A percentile compares a stretch with the other conserved stretches of the same genome.
Evolutionary conservation across 2,329 filamentous ascomycete species (phyloP).

Genomic region (Trichoderma arundinaceum): DNA sequence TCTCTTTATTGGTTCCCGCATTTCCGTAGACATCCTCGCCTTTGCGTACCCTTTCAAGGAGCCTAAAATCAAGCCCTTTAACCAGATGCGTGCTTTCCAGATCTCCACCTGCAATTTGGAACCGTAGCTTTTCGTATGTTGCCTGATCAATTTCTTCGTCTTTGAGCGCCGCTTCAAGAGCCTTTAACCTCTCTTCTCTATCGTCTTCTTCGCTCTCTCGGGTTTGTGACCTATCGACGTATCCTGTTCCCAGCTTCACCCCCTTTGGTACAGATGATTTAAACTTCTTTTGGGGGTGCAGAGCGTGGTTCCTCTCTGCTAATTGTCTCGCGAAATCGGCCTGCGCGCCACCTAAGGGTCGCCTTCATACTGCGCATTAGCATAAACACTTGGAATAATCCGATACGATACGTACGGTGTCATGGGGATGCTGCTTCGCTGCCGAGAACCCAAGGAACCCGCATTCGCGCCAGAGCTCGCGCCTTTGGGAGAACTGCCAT

Average conservation of each 20-base stretch:
- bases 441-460: slow-evolving; percentile 73
- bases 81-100: slow-evolving; percentile 82
- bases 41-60: slow-evolving; percentile 70
- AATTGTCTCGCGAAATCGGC: slow-evolving; percentile 84
- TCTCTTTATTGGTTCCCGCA: slow-evolving; percentile 39
- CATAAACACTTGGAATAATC: background rate
- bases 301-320: slow-evolving; percentile 68
- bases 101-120: slow-evolving; percentile 83
- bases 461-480: slow-evolving; percentile 42
- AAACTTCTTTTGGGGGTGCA: slow-evolving; percentile 71
- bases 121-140: slow-evolving; percentile 76
- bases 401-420: slow-evolving; percentile 71
- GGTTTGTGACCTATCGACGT: slow-evolving; percentile 78
- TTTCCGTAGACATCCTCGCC: slow-evolving; percentile 70
- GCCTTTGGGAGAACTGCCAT: slow-evolving; percentile 52
- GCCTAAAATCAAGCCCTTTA: slow-evolving; percentile 86
- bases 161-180: slow-evolving; percentile 81
- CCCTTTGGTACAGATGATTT: slow-evolving; percentile 83
- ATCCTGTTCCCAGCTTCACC: slow-evolving; percentile 77
- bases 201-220: slow-evolving; percentile 62
- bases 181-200: slow-evolving; percentile 70
- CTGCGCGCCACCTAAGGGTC: slow-evolving; percentile 62
- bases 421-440: slow-evolving; percentile 86
- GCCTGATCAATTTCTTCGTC: slow-evolving; percentile 80
- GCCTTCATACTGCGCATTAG: slow-evolving; percentile 53